A percentile compares a stretch with the other conserved stretches of the same genome.
Evolutionary conservation across 805 yeast genomes (phyloP).

Genomic region (Candida suzukii): DNA sequence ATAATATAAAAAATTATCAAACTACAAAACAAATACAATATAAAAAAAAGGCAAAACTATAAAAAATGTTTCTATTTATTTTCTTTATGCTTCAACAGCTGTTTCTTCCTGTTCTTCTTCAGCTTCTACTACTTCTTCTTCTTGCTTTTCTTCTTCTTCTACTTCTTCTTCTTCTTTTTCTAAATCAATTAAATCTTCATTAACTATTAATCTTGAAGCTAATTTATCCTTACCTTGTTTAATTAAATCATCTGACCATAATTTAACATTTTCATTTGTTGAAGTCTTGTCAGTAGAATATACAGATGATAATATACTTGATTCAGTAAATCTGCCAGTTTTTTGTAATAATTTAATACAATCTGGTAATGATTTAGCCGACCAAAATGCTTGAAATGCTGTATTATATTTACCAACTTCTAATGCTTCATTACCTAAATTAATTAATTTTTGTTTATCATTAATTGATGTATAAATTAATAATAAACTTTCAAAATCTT

Average conservation of each 20-base stretch:
- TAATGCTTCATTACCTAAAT: slow-evolving; percentile 62
- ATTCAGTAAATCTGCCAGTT: slow-evolving; percentile 74
- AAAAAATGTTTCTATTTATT: too few relatives aligned
- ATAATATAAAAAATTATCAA: slow-evolving; percentile 6
- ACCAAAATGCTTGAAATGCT: slow-evolving; percentile 91
- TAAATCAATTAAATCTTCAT: slow-evolving; percentile 22
- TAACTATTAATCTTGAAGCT: slow-evolving; percentile 52
- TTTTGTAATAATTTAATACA: slow-evolving; percentile 60
- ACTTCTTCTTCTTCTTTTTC: slow-evolving; percentile 11
- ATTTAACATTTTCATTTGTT: slow-evolving; percentile 38
- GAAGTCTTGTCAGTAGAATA: slow-evolving; percentile 45
- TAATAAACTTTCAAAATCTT: slow-evolving; percentile 76
- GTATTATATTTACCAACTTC: slow-evolving; percentile 76
- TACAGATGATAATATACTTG: slow-evolving; percentile 70
- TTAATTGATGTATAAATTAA: slow-evolving; percentile 79
- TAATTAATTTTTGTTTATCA: slow-evolving; percentile 49
- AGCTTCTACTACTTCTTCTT: slow-evolving; percentile 10
- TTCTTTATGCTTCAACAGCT: not conserved
- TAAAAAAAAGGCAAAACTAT: too few relatives aligned
- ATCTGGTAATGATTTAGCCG: slow-evolving; percentile 58
- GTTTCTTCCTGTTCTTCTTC: slow-evolving; percentile 2
- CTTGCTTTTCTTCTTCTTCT: slow-evolving; percentile 14
- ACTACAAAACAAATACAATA: slow-evolving; percentile 3
- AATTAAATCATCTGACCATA: slow-evolving; percentile 62
- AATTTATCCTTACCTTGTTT: slow-evolving; percentile 46